phyloP scores from a whole-genome alignment of 768 basidiomycete species.

The Hemileccinum rubropunctum region DNA sequence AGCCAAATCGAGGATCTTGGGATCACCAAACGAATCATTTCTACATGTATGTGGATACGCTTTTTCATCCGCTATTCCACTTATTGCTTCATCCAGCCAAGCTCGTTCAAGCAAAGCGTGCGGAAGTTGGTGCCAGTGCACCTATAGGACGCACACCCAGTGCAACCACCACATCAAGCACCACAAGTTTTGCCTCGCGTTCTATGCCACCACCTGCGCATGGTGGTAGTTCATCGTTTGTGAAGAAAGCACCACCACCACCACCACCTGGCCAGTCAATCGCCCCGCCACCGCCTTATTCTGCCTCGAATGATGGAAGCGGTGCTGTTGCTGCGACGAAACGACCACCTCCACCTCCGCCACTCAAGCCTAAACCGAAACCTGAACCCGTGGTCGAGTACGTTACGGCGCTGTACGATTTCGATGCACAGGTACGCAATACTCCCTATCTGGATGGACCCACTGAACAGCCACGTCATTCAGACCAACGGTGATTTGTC shows the following conservation, averaged over 20 bases:
- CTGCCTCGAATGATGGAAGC: conserved; percentile 16
- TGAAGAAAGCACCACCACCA: conserved; percentile 45
- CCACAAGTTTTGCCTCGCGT: conserved; percentile 25
- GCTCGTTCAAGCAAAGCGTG: conserved; percentile 58
- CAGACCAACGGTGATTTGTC: conserved; percentile 90
- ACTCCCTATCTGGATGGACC: background rate
- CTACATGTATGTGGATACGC: conserved; percentile 63
- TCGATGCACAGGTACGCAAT: conserved; percentile 71
- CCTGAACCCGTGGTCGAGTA: conserved; percentile 61
- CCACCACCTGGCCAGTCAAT: conserved; percentile 28
- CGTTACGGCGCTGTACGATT: conserved; percentile 94
- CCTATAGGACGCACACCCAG: conserved; percentile 34
- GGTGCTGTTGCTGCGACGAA: conserved; percentile 44
- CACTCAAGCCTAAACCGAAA: conserved; percentile 86
- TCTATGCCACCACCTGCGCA: conserved; percentile 22
- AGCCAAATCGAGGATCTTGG: conserved; percentile 73
- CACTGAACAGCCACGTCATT: background rate
- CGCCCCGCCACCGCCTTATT: conserved; percentile 46
- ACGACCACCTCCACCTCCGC: conserved; percentile 89
- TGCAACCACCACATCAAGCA: conserved; percentile 24
- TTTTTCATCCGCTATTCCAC: background rate
- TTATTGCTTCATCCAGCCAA: conserved; percentile 46
- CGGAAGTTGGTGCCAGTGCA: conserved; percentile 30
- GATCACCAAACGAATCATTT: conserved; percentile 81
- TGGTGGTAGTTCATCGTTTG: conserved; percentile 30